Evolutionary conservation across 495 filamentous ascomycete genomes (phyloP).

Genomic region (Talaromyces liani): DNA sequence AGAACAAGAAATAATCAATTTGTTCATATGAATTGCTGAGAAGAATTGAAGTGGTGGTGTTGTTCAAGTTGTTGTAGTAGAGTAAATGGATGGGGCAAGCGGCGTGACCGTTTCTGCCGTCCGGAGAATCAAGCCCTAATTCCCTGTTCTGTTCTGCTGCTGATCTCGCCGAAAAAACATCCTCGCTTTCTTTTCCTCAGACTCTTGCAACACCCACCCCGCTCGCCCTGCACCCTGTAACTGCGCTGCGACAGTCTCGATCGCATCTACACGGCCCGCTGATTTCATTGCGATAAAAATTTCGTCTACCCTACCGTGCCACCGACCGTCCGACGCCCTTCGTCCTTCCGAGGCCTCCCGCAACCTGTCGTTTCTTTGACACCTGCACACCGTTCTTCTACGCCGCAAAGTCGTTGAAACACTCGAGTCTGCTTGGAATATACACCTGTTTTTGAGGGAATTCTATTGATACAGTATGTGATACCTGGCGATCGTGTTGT

Average conservation of each 20-base stretch:
- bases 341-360: conserved; percentile 7
- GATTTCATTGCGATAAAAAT: neutral
- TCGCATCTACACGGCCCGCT: neutral
- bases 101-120: conserved; percentile 11
- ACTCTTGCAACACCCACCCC: neutral
- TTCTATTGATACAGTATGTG: neutral
- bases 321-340: conserved; percentile 1
- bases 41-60: neutral
- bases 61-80: neutral
- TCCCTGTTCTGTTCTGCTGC: conserved; percentile 17
- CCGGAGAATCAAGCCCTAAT: conserved; percentile 27
- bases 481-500: neutral
- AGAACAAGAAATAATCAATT: conserved; percentile 4
- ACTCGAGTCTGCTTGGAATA: neutral
- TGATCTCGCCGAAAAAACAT: conserved; percentile 17
- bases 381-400: neutral
- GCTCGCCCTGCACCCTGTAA: neutral
- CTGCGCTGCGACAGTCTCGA: neutral
- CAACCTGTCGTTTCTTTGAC: conserved; percentile 8
- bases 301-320: neutral
- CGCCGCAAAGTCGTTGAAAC: neutral
- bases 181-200: conserved; percentile 13
- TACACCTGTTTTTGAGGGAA: neutral
- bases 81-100: conserved; percentile 14
- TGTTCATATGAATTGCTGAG: neutral